Percentiles rank a stretch among this genome's conserved stretches.
Evolutionary conservation across 169 alveolate genomes (phyloP).

Genomic region (Plasmodium coatneyi): DNA sequence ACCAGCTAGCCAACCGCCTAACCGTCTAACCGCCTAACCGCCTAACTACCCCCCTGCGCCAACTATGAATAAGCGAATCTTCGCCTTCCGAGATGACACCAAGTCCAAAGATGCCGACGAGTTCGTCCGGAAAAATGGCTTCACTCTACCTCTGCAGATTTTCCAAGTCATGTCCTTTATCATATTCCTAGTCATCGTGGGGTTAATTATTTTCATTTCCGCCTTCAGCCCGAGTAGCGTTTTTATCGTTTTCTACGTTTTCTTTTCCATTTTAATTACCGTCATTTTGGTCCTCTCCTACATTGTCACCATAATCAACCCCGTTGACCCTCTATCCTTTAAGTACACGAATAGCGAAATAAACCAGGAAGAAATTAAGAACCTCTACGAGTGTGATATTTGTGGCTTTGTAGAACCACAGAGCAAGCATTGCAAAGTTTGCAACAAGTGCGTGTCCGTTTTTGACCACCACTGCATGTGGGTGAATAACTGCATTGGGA

Average conservation of each 20-base stretch:
- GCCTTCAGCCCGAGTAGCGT: conserved; percentile 61
- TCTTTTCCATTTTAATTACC: conserved; percentile 49
- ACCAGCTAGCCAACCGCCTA: no score
- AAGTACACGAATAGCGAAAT: conserved; percentile 55
- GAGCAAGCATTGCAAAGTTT: conserved; percentile 90
- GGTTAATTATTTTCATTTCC: conserved; percentile 60
- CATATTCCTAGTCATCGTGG: conserved; percentile 44
- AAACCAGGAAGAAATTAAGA: conserved; percentile 43
- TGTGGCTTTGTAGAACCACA: conserved; percentile 80
- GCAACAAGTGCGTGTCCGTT: conserved; percentile 90
- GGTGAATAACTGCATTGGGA: conserved; percentile 93
- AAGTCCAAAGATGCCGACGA: conserved; percentile 68
- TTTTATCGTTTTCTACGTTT: conserved; percentile 16
- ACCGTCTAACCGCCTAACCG: no score
- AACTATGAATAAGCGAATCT: conserved; percentile 54
- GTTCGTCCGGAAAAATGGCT: conserved; percentile 80
- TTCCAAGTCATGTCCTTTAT: conserved; percentile 78
- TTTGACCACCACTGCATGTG: conserved; percentile 94
- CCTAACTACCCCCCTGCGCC: background rate
- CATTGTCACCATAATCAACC: conserved; percentile 81
- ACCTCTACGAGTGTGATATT: conserved; percentile 76
- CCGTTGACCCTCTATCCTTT: conserved; percentile 82
- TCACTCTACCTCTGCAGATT: conserved; percentile 81
- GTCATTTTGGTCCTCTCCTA: conserved; percentile 66
- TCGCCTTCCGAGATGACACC: conserved; percentile 67